phyloP scores from a whole-genome alignment of 176 grass and related monocot species.

The Tillandsia fasciculata region DNA sequence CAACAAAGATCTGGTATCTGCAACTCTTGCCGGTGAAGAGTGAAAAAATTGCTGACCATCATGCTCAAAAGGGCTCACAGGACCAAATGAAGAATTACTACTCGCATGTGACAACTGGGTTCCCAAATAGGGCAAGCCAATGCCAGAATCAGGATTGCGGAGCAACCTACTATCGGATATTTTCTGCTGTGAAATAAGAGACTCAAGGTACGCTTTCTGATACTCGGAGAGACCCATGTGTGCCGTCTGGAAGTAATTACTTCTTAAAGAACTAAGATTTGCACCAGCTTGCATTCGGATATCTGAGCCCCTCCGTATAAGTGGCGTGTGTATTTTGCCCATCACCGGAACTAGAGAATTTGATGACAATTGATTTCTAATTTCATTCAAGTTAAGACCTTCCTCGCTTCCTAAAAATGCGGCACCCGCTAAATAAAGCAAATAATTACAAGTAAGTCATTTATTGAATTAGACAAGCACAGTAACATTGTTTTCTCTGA shows the following conservation, averaged over 20 bases:
- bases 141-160: neutral
- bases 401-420: neutral
- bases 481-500: neutral
- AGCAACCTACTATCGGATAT: neutral
- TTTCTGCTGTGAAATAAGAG: constrained; percentile 8
- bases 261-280: neutral
- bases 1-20: neutral
- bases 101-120: neutral
- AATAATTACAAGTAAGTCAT: neutral
- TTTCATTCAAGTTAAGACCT: neutral
- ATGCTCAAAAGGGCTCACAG: neutral
- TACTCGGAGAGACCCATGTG: constrained; percentile 5
- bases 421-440: neutral
- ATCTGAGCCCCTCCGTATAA: neutral
- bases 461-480: neutral
- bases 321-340: neutral
- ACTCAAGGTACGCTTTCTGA: constrained; percentile 13
- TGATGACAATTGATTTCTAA: constrained; percentile 14
- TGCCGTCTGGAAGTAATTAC: constrained; percentile 1
- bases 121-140: neutral
- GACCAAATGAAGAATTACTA: neutral
- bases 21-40: neutral
- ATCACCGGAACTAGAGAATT: neutral
- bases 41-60: neutral
- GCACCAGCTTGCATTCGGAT: neutral